These are phyloP conservation scores for Ambrosia hybrid DNA, from an alignment of 140 eudicot genomes.

Conservation along the genomic window DNA sequence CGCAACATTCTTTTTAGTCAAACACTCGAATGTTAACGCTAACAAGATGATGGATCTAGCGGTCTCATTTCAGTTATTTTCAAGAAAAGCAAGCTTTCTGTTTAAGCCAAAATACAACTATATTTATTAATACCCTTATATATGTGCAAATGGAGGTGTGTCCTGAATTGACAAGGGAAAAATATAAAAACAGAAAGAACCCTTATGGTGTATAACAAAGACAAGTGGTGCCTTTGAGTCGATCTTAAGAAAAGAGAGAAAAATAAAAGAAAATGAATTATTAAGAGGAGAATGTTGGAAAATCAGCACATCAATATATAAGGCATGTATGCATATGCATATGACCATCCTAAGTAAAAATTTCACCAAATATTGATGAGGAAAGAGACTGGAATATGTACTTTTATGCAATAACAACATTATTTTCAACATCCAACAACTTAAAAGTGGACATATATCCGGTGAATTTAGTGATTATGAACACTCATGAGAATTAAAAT, in stretches of 20 bases:
- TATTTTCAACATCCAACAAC: conserved; percentile 37
- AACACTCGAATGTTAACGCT: neutral
- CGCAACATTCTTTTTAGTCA: neutral
- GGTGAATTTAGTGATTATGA: conserved; percentile 31
- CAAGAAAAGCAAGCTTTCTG: conserved; percentile 1
- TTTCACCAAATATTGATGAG: conserved; percentile 20
- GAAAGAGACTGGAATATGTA: conserved; percentile 35
- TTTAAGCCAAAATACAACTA: neutral
- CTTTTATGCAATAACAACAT: conserved; percentile 36
- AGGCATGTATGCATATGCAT: conserved; percentile 31
- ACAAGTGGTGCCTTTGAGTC: conserved; percentile 40
- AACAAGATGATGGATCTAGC: neutral
- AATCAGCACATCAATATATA: conserved; percentile 38
- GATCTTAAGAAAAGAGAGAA: conserved; percentile 30
- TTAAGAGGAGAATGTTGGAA: conserved; percentile 48
- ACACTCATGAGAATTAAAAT: conserved; percentile 12
- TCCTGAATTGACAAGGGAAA: conserved; percentile 24
- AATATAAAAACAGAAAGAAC: conserved; percentile 12
- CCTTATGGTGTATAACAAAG: conserved; percentile 26
- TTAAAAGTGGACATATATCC: conserved; percentile 31
- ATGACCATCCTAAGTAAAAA: conserved; percentile 33
- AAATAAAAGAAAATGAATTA: conserved; percentile 35
- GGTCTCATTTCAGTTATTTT: conserved; percentile 10
- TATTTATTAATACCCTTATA: neutral
- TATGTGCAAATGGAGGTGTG: conserved; percentile 22